Evolutionary conservation across 2,329 filamentous ascomycete genomes (phyloP), one percentile per base, ranked within the genome.

Genomic region (Verticillium longisporum): DNA sequence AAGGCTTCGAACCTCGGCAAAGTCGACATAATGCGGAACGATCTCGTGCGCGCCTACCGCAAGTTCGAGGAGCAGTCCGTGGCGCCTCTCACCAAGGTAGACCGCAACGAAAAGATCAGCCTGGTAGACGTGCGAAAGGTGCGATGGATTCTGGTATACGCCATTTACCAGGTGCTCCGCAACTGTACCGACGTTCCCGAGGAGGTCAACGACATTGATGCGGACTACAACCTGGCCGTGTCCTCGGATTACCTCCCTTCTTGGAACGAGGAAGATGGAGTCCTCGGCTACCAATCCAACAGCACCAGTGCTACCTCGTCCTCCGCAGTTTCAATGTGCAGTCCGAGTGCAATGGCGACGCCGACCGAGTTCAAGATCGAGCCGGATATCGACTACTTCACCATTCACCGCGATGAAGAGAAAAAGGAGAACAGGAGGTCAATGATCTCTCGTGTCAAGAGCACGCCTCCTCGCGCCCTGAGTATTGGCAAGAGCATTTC

Each of bases 121-220:
- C 74, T 85, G 11, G 77, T 81, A 9, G 90, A 94, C 64, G 89
- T 85, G 1, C 85, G 91, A 50, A 93, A 92, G 72, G 83, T 92
- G 15, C 82, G 90, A 45, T 95, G 90, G 90, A 83, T 93, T 34
- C 70, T 93, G 38, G 81, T 94, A 6, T 94, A 94, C 68, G 82
- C 86, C 18, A 81, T 86, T 3, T 82, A 91, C 61, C 91, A 95
- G 70, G 87, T 86, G n/a, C 79, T 95, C 1, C 80, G 83, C 10
- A 84, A 84, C 59, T 86, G 86, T 41, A 88, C 85, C 1, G 76
- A 82, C 37, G 77, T 83, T 0, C 87, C 90, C 0, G 70, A 76
- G 5, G 85, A 90, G 66, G 85, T 91, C 33, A 78, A 78, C 15
- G 83, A 88, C 60, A 75, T 78, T 1, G 77, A 77, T 14, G 78